Base-by-base conservation (phyloP, 345 rosid genomes). In the Eucalyptus cloeziana region DNA sequence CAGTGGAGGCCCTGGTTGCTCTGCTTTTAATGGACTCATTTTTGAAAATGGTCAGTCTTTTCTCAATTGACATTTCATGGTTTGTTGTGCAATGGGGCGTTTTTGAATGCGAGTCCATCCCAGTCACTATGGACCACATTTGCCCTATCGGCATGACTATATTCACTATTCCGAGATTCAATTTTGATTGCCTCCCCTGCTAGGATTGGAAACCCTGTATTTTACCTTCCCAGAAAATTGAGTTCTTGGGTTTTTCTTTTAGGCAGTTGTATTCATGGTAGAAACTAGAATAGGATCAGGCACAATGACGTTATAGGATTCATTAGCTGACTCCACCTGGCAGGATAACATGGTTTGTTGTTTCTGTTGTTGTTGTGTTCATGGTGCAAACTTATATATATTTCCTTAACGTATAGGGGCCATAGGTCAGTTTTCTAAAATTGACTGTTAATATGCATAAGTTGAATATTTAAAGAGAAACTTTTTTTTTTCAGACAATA, bases 1-100 rank as follows among this genome's bases (percentile, higher is more conserved):
- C 51, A 92, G 90, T 24, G 93, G 94, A 17, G 94, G 92, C 54
- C 94, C 94, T 49, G 93, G 94, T 30, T 93, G 94, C 58, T 92
- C 94, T 89, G 91, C 89, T 13, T 62, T 91, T 83, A 88, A 88
- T 67, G 92, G 91, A 33, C 89, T 93, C 86, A 40, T 92, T 21
- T 93, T 47, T 64, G 91, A 92, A 89, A 92, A 69, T 19, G 94
- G 94, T 91, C 86, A 7, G 10, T 13, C 22, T 25, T 37, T 44
- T 13, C n/a, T 76, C 83, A 37, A 37, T 76, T 37, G 7, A 37
- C 8, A 37, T 76, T 37, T 37, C 27, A 76, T 76, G 27, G 22
- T 37, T 21, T 76, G 27, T 37, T 19, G 27, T 19, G 27, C 27
- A 44, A 11, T 27, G 24, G 83, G 83, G 83, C 83, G 27, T 71